Evolutionary conservation across 2,329 filamentous ascomycete species (phyloP).

Genomic region (Diaporthe sp.): DNA sequence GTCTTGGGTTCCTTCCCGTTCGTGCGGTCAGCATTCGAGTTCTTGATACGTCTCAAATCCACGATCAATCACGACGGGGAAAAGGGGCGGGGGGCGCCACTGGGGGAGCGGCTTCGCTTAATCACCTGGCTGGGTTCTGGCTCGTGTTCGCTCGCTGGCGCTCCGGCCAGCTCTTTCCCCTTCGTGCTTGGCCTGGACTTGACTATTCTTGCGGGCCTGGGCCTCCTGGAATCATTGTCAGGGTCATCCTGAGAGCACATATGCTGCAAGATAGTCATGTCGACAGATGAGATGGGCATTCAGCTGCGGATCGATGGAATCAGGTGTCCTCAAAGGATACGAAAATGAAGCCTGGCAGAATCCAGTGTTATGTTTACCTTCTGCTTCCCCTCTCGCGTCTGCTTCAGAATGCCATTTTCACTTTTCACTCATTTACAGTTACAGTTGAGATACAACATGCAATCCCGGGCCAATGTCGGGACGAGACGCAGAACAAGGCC

Average conservation of each 20-base stretch:
- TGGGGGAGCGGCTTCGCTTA: neutral
- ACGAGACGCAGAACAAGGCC: neutral
- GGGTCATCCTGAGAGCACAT: constrained; percentile 28
- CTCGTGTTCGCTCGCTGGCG: neutral
- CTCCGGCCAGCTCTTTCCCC: neutral
- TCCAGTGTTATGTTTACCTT: neutral
- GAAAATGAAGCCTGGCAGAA: neutral
- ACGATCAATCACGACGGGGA: neutral
- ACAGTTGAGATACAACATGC: neutral
- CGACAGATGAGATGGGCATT: neutral
- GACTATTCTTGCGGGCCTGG: constrained; percentile 25
- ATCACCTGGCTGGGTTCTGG: constrained; percentile 13
- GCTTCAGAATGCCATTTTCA: neutral
- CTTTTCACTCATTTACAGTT: neutral
- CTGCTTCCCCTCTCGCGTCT: neutral
- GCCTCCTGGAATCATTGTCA: neutral
- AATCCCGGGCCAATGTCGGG: constrained; percentile 15
- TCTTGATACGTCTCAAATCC: constrained; percentile 3
- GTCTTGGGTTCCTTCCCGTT: neutral
- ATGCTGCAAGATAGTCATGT: constrained; percentile 15
- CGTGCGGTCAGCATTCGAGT: neutral
- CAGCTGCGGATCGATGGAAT: neutral
- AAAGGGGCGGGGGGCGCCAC: neutral
- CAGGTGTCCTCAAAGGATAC: neutral
- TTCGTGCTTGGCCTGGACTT: constrained; percentile 15